Percentiles rank a stretch among this genome's conserved stretches.
Conservation (phyloP, 2,329 filamentous ascomycete species). For the Fusarium miscanthi region DNA sequence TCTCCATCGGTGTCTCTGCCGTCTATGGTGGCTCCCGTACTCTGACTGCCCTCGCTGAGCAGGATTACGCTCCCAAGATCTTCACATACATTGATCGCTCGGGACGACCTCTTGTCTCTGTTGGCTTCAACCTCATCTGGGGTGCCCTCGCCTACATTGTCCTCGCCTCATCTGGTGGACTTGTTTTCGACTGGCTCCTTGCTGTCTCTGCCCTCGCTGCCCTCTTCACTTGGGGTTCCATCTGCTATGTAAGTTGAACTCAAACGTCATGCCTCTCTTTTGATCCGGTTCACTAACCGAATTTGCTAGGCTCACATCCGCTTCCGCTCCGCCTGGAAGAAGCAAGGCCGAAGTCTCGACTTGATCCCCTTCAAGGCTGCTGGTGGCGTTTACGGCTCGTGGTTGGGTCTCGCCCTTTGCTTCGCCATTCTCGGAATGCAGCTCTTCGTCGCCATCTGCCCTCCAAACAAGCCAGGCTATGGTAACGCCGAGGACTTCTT, state of each 20-base stretch:
- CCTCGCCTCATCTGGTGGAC: conserved; percentile 57
- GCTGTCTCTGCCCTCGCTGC: conserved; percentile 71
- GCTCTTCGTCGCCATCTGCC: conserved; percentile 61
- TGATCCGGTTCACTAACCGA: background rate
- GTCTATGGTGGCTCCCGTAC: conserved; percentile 68
- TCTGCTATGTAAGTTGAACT: conserved; percentile 58
- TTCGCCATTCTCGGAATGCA: conserved; percentile 64
- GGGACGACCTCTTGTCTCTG: conserved; percentile 62
- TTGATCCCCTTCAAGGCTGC: conserved; percentile 72
- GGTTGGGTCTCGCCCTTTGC: conserved; percentile 68
- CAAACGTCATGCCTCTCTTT: fast-evolving
- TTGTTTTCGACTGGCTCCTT: conserved; percentile 72
- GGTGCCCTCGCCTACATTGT: conserved; percentile 62
- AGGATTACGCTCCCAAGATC: conserved; percentile 65
- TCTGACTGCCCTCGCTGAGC: conserved; percentile 65
- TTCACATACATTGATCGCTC: conserved; percentile 65
- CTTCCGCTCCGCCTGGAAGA: conserved; percentile 71
- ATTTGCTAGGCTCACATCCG: conserved; percentile 62
- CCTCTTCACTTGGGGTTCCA: conserved; percentile 74
- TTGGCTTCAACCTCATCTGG: conserved; percentile 58
- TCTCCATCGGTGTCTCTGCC: conserved; percentile 65
- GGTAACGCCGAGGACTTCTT: conserved; percentile 63
- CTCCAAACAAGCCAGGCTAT: conserved; percentile 46
- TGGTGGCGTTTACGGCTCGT: conserved; percentile 71
- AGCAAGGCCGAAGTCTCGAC: conserved; percentile 68